Evolutionary conservation across 129 eudicot species (phyloP), one percentile per base, ranked within the genome.

Genomic region (Tanacetum coccineum): DNA sequence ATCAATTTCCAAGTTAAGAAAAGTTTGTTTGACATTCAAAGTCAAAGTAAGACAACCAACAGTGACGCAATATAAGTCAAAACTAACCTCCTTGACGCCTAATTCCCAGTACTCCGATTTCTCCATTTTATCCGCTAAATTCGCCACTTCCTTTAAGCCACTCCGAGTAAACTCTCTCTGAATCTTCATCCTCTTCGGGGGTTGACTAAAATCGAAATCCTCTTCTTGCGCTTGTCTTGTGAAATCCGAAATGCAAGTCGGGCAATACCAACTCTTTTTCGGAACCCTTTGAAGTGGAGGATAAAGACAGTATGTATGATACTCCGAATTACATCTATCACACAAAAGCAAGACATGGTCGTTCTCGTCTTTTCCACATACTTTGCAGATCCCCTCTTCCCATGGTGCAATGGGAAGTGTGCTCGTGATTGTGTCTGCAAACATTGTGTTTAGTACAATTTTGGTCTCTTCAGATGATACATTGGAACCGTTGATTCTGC

Each of bases 201-300:
- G 79, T 72, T 62, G 77, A 32, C 66, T 67, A 40, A 63, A 40
- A 30, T 78, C 82, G 62, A 66, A 70, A 26, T 64, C 45, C 40
- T 68, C 72, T 50, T 61, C 67, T 61, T 54, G 68, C 30, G 77
- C 36, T 58, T 74, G 80, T 22, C 83, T 84, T 50, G 86, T 70
- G 65, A 77, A 80, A 68, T 90, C 80, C 25, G 84, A 70, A 71
- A 79, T 81, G 74, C 99, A 94, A 56, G 95, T 82, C 12, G 99
- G 97, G 72, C 99, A 94, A 76, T 94, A 87, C 99, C 99, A 94
- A 55, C 89, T 87, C 30, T 95, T 95, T 70, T 83, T 90, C 0
- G 99, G 97, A 71, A 94, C 82, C 77, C 83, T 84, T 20, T 74
- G 57, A 49, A 94, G 99, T n/a, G 99, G 97, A 48, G 99, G 97